Percentiles rank a stretch among this genome's conserved stretches.
phyloP scores from a whole-genome alignment of 2,329 filamentous ascomycete species.

The Microdochium paspali region DNA sequence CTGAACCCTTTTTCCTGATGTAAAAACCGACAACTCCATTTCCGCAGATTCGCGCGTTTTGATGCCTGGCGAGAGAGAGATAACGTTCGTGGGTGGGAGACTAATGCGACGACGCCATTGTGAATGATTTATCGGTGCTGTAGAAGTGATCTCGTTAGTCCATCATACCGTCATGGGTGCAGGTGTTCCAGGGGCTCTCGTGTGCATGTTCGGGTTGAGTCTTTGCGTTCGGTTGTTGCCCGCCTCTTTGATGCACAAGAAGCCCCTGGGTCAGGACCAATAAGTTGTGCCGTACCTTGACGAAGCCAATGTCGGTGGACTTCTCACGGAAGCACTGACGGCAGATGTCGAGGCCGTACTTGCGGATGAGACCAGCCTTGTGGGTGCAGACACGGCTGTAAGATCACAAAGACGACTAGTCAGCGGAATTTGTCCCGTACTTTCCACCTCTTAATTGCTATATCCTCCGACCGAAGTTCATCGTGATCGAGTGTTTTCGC shows the following conservation, averaged over 20 bases:
- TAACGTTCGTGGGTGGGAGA: background rate
- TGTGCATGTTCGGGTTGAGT: too few species aligned
- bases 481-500: conserved; percentile 5
- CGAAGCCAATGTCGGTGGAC: conserved; percentile 62
- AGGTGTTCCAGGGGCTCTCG: too few species aligned
- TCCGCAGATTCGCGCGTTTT: background rate
- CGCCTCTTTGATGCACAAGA: too few species aligned
- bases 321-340: conserved; percentile 73
- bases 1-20: background rate
- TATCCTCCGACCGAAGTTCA: conserved; percentile 14
- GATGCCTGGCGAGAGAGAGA: conserved; percentile 1
- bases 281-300: conserved; percentile 47
- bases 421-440: conserved; percentile 18
- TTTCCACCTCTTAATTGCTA: conserved; percentile 47
- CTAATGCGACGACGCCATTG: background rate
- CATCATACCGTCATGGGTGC: too few species aligned
- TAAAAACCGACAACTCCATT: background rate
- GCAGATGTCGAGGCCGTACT: conserved; percentile 93
- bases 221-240: too few species aligned
- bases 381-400: conserved; percentile 69
- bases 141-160: background rate
- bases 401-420: conserved; percentile 6
- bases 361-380: conserved; percentile 98
- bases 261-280: too few species aligned
- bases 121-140: background rate